These are phyloP conservation scores for Hypericum perforatum DNA, from an alignment of 345 rosid species.

Conservation along the genomic window DNA sequence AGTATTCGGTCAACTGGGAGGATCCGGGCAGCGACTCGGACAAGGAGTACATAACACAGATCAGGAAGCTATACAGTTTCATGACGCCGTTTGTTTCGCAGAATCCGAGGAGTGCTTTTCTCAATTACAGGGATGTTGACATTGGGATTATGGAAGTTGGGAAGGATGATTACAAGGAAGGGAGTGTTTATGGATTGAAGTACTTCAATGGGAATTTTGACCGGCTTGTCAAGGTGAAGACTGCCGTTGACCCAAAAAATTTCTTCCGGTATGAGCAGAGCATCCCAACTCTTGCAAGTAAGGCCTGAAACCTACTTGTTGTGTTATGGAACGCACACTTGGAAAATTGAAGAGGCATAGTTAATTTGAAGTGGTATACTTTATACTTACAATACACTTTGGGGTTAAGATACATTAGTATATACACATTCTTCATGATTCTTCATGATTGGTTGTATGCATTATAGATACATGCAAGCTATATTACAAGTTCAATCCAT, in stretches of 20 bases:
- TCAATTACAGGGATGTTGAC: slow-evolving; percentile 10
- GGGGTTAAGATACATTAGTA: no score
- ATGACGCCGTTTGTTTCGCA: slow-evolving; percentile 1
- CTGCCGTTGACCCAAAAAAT: slow-evolving; percentile 9
- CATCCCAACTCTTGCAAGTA: background rate
- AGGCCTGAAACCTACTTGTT: background rate
- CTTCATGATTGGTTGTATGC: no score
- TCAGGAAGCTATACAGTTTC: background rate
- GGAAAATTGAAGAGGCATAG: background rate
- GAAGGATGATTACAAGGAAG: slow-evolving; percentile 9
- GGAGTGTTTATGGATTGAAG: slow-evolving; percentile 10
- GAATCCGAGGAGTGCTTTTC: slow-evolving; percentile 5
- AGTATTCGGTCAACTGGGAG: background rate
- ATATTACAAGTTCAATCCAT: no score
- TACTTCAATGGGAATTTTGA: slow-evolving; percentile 11
- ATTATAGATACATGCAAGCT: no score
- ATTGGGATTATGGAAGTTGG: slow-evolving; percentile 12
- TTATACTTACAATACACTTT: no score
- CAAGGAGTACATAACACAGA: background rate
- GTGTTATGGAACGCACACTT: background rate
- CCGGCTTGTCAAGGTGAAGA: slow-evolving; percentile 11
- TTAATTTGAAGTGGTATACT: no score
- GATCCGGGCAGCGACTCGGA: background rate
- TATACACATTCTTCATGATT: no score
- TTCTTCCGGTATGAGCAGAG: slow-evolving; percentile 3